Conservation (phyloP, 2,329 filamentous ascomycete species). For the Fusarium marasasianum region DNA sequence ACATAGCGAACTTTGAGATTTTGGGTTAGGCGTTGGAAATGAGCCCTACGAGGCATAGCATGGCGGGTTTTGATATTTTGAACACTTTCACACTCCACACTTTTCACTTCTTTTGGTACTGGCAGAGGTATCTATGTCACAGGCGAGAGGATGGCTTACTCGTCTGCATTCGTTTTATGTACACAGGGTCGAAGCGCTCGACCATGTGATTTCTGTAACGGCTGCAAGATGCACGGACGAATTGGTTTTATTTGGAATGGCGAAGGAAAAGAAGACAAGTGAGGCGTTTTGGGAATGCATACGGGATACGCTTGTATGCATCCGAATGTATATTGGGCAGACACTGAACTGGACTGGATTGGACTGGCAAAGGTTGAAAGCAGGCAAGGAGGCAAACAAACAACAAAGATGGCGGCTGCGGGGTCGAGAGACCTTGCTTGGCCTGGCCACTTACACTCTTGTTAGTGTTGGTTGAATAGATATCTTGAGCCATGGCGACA, state of each 20-base stretch:
- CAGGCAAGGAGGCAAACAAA: slow-evolving; percentile 20
- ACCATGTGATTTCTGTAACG: slow-evolving; percentile 38
- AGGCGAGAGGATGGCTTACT: slow-evolving; percentile 13
- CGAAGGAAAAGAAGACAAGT: slow-evolving; percentile 37
- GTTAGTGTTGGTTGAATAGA: slow-evolving; percentile 30
- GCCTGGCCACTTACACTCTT: slow-evolving; percentile 13
- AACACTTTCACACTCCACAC: slow-evolving; percentile 32
- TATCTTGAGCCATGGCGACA: slow-evolving; percentile 37
- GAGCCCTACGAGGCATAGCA: slow-evolving; percentile 33
- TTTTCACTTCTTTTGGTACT: slow-evolving; percentile 28
- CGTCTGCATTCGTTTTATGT: slow-evolving; percentile 32
- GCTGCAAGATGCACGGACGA: slow-evolving; percentile 38
- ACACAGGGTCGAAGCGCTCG: slow-evolving; percentile 41
- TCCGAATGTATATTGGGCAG: slow-evolving; percentile 9
- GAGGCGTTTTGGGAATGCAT: slow-evolving; percentile 40
- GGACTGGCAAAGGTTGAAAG: slow-evolving; percentile 17
- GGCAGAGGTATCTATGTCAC: slow-evolving; percentile 19
- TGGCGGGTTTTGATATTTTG: slow-evolving; percentile 40
- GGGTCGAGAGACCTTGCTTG: slow-evolving; percentile 20
- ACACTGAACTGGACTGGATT: slow-evolving; percentile 2
- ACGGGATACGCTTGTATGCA: slow-evolving; percentile 25
- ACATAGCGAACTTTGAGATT: slow-evolving; percentile 29
- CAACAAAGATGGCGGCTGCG: slow-evolving; percentile 32
- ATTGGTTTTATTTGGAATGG: slow-evolving; percentile 40
- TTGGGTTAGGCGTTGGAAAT: slow-evolving; percentile 36